A percentile compares a stretch with the other conserved stretches of the same genome.
These are phyloP conservation scores for Colletotrichum godetiae DNA, from an alignment of 2,329 filamentous ascomycete genomes.

Conservation along the genomic window DNA sequence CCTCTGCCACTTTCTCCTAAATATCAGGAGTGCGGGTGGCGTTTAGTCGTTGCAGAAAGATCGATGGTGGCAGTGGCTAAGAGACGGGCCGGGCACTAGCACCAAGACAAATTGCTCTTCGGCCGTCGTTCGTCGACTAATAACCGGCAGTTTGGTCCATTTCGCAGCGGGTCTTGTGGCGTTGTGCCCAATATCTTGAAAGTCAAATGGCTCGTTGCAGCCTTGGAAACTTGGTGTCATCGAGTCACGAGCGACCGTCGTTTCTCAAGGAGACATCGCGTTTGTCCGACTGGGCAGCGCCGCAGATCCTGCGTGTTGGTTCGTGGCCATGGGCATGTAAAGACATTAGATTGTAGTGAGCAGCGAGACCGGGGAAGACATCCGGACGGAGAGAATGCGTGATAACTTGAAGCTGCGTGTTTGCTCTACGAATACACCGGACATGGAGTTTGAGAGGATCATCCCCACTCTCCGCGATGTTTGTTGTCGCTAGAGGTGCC, in stretches of 20 bases:
- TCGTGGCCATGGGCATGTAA: background rate
- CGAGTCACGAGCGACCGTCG: background rate
- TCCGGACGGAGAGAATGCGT: background rate
- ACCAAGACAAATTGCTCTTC: background rate
- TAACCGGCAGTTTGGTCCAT: background rate
- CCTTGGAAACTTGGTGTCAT: background rate
- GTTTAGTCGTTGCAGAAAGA: slow-evolving; percentile 5
- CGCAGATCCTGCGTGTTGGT: slow-evolving; percentile 16
- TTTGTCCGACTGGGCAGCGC: background rate
- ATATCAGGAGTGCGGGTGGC: slow-evolving; percentile 23
- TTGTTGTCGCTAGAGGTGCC: slow-evolving; percentile 7
- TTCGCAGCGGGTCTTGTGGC: background rate
- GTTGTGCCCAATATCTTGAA: slow-evolving; percentile 3
- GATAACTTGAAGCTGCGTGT: background rate
- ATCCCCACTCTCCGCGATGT: slow-evolving; percentile 27
- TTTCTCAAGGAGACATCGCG: background rate
- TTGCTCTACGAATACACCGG: slow-evolving; percentile 2
- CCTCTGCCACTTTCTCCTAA: background rate
- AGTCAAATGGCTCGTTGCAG: background rate
- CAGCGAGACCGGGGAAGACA: slow-evolving; percentile 13
- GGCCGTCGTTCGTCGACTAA: slow-evolving; percentile 4
- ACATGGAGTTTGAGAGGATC: background rate
- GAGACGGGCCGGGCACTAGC: slow-evolving; percentile 17
- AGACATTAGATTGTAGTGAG: background rate
- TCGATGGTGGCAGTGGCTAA: slow-evolving; percentile 8